Evolutionary conservation across 306 rosid species (phyloP).

Genomic region (Prunus mume): DNA sequence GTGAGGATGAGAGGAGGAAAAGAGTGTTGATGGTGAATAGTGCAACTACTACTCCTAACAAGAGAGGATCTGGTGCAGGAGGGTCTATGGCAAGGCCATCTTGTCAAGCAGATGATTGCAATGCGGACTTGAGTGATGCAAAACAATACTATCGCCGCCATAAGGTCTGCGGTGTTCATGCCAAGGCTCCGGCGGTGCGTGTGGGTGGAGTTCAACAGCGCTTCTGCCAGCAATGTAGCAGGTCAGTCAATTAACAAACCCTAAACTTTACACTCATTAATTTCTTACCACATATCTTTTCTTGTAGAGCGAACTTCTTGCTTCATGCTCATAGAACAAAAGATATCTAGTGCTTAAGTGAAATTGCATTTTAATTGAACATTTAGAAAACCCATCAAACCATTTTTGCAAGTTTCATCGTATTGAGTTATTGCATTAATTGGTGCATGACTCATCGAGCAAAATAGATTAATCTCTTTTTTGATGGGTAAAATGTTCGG

Average conservation of each 20-base stretch:
- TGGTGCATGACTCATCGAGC: no score
- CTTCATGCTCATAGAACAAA: no score
- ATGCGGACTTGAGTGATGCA: conserved; percentile 63
- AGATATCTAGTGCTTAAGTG: no score
- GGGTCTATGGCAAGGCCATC: conserved; percentile 41
- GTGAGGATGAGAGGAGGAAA: conserved; percentile 49
- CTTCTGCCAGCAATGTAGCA: conserved; percentile 99
- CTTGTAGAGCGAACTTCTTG: neutral
- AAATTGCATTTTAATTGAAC: no score
- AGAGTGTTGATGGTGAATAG: conserved; percentile 17
- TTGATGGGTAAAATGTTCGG: no score
- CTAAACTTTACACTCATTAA: conserved; percentile 22
- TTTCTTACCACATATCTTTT: neutral
- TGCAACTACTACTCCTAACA: neutral
- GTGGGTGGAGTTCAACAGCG: conserved; percentile 57
- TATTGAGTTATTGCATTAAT: no score
- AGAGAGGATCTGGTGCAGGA: conserved; percentile 50
- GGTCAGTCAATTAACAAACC: conserved; percentile 51
- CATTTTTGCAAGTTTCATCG: no score
- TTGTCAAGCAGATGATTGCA: conserved; percentile 73
- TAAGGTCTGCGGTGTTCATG: conserved; percentile 84
- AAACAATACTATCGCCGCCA: conserved; percentile 78
- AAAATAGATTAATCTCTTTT: no score
- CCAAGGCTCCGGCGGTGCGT: conserved; percentile 65
- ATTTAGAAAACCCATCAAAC: no score